A percentile compares a stretch with the other conserved stretches of the same genome.
Evolutionary conservation across 2,329 filamentous ascomycete species (phyloP).

Genomic region (Eutypella sp.): DNA sequence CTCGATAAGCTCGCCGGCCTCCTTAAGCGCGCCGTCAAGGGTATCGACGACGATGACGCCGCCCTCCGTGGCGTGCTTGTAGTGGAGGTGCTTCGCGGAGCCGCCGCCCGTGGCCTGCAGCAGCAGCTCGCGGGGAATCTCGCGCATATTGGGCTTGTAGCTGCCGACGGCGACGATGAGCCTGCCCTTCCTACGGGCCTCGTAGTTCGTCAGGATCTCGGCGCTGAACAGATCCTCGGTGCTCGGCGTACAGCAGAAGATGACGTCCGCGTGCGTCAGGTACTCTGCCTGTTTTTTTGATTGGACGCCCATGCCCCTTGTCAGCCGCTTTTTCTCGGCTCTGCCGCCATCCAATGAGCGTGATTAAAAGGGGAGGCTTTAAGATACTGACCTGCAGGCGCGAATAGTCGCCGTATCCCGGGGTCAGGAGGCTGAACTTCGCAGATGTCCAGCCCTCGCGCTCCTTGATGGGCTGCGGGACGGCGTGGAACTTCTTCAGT

Average conservation of each 20-base stretch:
- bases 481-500: conserved; percentile 42
- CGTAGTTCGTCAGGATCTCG: conserved; percentile 64
- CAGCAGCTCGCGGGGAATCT: conserved; percentile 74
- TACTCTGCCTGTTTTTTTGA: too few species aligned
- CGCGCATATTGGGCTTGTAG: conserved; percentile 69
- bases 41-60: conserved; percentile 70
- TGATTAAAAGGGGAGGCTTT: not conserved
- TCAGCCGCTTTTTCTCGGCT: too few species aligned
- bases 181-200: conserved; percentile 64
- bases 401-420: conserved; percentile 62
- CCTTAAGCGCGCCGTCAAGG: conserved; percentile 71
- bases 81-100: conserved; percentile 51
- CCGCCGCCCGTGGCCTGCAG: conserved; percentile 50
- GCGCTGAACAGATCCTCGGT: conserved; percentile 70
- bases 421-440: conserved; percentile 66
- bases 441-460: conserved; percentile 59
- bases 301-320: too few species aligned
- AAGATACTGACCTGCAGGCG: conserved; percentile 40
- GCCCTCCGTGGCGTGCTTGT: conserved; percentile 60
- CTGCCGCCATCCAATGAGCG: too few species aligned
- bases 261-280: too few species aligned
- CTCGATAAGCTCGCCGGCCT: conserved; percentile 82
- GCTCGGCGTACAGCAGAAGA: conserved; percentile 85
- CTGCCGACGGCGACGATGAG: conserved; percentile 70
- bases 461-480: conserved; percentile 40